Conservation (phyloP, 108 stramenopile species). For the Chaetoceros tenuissimus region DNA sequence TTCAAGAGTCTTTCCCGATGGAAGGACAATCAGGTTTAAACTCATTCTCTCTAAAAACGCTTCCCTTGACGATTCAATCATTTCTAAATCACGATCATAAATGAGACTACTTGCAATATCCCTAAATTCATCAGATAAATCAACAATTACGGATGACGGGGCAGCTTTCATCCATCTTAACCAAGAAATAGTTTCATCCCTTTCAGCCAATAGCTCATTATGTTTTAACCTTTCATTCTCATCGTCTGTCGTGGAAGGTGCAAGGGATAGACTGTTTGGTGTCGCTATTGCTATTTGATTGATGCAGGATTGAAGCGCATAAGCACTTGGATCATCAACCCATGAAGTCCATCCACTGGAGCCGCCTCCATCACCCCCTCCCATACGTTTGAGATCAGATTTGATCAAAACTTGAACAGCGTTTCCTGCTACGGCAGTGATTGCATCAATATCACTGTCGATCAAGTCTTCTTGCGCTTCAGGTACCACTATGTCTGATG, state of each 20-base stretch:
- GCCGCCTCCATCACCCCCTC: background rate
- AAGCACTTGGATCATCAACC: constrained; percentile 58
- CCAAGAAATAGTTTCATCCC: constrained; percentile 47
- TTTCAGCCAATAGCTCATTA: background rate
- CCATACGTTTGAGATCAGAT: background rate
- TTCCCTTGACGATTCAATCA: constrained; percentile 30
- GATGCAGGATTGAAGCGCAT: constrained; percentile 36
- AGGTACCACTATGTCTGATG: too few relatives aligned
- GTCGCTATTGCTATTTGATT: constrained; percentile 25
- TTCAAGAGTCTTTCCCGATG: constrained; percentile 46
- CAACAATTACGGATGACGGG: constrained; percentile 52
- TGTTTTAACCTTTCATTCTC: constrained; percentile 27
- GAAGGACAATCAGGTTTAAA: constrained; percentile 52
- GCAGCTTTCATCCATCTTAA: constrained; percentile 70
- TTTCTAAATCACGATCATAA: constrained; percentile 23
- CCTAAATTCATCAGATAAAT: constrained; percentile 40
- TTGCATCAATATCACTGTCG: too few relatives aligned
- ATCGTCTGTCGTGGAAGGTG: constrained; percentile 15
- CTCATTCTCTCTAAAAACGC: constrained; percentile 47
- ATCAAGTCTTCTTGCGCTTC: too few relatives aligned
- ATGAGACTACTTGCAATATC: constrained; percentile 26
- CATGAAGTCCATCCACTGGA: constrained; percentile 33
- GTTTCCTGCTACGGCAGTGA: background rate
- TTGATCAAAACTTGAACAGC: background rate
- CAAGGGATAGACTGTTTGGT: background rate